These are phyloP conservation scores for Schwanniomyces occidentalis DNA, from an alignment of 805 yeast species.

Conservation along the genomic window DNA sequence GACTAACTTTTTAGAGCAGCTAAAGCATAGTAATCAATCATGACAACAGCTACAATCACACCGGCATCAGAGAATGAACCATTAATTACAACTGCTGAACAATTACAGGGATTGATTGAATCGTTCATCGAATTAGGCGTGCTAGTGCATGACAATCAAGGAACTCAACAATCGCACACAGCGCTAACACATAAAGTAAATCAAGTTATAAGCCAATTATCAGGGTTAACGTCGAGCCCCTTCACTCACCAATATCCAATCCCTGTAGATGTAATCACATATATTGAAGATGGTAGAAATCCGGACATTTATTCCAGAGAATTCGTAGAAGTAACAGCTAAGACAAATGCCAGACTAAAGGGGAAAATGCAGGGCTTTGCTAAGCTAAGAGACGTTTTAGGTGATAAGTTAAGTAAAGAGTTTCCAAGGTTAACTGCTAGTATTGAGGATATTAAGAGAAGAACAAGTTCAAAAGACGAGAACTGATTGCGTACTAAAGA, in stretches of 20 bases:
- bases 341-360: conserved; percentile 81
- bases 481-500: too few relatives aligned
- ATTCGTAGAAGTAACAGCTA: conserved; percentile 90
- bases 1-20: too few relatives aligned
- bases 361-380: conserved; percentile 77
- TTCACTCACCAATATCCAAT: conserved; percentile 44
- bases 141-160: conserved; percentile 90
- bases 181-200: conserved; percentile 43
- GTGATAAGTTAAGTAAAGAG: conserved; percentile 67
- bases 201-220: conserved; percentile 39
- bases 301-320: conserved; percentile 97
- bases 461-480: conserved; percentile 30
- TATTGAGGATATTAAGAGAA: conserved; percentile 55
- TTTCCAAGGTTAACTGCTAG: conserved; percentile 71
- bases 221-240: conserved; percentile 33
- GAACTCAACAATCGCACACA: conserved; percentile 74
- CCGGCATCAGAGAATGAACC: conserved; percentile 26
- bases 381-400: conserved; percentile 63
- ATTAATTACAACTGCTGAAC: conserved; percentile 28
- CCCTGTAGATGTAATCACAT: conserved; percentile 84
- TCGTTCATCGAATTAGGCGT: conserved; percentile 88
- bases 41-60: conserved; percentile 33
- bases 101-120: conserved; percentile 47
- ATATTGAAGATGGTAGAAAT: conserved; percentile 94
- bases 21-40: conserved; percentile 7